Conservation (phyloP, 306 rosid genomes). For the Prunus persica region Prunus_persica_NCBIv2 NC_034016.1:15682001-15682500, state of each 20-base stretch:
- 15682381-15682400: neutral
- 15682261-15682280: slow-evolving; percentile 40
- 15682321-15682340: slow-evolving; percentile 12
- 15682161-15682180: slow-evolving; percentile 22
- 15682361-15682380: neutral
- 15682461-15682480: slow-evolving; percentile 83
- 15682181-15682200: slow-evolving; percentile 22
- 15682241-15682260: slow-evolving; percentile 32
- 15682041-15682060: slow-evolving; percentile 10
- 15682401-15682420: no score
- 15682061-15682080: neutral
- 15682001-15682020: slow-evolving; percentile 48
- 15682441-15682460: slow-evolving; percentile 66
- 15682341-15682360: neutral
- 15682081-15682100: slow-evolving; percentile 15
- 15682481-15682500: slow-evolving; percentile 45
- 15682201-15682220: slow-evolving; percentile 24
- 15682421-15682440: neutral
- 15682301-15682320: slow-evolving; percentile 4
- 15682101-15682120: slow-evolving; percentile 12
- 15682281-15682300: slow-evolving; percentile 54
- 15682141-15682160: slow-evolving; percentile 31
- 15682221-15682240: slow-evolving; percentile 19
- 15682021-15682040: slow-evolving; percentile 20
- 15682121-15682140: slow-evolving; percentile 18